phyloP scores from a whole-genome alignment of 2,329 filamentous ascomycete genomes.

The Sporothrix dimorphospora region DNA sequence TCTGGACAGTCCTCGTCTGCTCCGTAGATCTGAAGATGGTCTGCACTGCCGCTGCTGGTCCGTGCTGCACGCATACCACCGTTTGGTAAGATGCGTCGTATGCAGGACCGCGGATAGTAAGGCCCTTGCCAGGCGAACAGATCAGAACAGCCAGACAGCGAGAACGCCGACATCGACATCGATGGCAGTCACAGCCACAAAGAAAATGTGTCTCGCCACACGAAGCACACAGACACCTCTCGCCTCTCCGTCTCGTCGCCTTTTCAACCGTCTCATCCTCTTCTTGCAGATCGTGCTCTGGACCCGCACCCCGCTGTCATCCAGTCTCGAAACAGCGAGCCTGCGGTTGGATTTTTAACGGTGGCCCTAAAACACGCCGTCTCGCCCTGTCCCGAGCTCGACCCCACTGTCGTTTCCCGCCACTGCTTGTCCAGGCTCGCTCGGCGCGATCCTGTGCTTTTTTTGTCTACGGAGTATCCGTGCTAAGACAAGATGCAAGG shows the following conservation, averaged over 20 bases:
- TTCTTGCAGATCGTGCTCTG: conserved; percentile 5
- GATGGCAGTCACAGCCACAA: neutral
- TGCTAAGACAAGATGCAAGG: conserved; percentile 6
- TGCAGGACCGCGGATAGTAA: neutral
- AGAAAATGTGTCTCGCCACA: neutral
- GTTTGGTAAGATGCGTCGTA: neutral
- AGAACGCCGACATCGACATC: neutral
- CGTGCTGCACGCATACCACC: conserved; percentile 9
- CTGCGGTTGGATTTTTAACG: conserved; percentile 3
- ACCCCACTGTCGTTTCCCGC: conserved; percentile 24
- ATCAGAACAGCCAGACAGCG: neutral
- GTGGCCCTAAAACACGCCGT: conserved; percentile 26
- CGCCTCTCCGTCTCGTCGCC: neutral
- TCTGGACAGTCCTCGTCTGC: neutral
- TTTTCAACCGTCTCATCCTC: neutral
- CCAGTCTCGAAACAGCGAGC: conserved; percentile 13
- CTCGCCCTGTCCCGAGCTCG: conserved; percentile 23
- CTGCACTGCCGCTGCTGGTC: conserved; percentile 8
- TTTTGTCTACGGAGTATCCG: neutral
- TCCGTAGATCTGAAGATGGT: conserved; percentile 3
- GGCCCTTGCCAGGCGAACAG: neutral
- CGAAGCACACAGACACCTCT: neutral
- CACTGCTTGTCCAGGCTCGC: neutral
- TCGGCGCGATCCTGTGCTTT: conserved; percentile 1
- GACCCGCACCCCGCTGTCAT: neutral